These are phyloP conservation scores for Diatrype stigma DNA, from an alignment of 2,329 filamentous ascomycete genomes.

Conservation along the genomic window DNA sequence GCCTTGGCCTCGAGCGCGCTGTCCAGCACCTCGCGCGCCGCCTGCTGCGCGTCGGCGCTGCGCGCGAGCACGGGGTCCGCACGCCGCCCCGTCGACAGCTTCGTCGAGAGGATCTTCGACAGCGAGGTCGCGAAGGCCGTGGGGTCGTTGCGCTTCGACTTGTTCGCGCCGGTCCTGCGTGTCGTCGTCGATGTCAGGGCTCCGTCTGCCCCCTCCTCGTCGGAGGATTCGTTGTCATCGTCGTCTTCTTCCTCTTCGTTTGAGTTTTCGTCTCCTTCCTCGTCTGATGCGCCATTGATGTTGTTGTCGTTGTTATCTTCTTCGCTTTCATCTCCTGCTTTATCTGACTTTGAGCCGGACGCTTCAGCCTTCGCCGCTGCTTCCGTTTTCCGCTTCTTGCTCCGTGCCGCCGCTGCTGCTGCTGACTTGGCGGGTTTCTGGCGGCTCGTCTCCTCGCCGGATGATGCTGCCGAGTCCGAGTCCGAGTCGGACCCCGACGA, in stretches of 20 bases:
- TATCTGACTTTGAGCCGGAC: constrained; percentile 18
- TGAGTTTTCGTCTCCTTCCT: constrained; percentile 28
- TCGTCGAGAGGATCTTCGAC: constrained; percentile 86
- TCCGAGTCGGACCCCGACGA: constrained; percentile 31
- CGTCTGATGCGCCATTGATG: constrained; percentile 9
- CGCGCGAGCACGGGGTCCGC: constrained; percentile 88
- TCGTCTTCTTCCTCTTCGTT: constrained; percentile 38
- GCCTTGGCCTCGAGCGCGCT: constrained; percentile 78
- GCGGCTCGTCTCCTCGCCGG: constrained; percentile 22
- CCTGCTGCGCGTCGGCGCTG: constrained; percentile 68
- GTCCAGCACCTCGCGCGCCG: constrained; percentile 69
- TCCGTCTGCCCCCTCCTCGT: constrained; percentile 19
- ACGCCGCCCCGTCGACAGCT: constrained; percentile 76
- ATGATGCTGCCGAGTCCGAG: too few species aligned
- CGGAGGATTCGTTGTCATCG: constrained; percentile 35
- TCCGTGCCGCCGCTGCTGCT: constrained; percentile 11
- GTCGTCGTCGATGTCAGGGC: constrained; percentile 23
- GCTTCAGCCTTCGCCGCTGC: constrained; percentile 17
- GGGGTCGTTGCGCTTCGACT: constrained; percentile 88
- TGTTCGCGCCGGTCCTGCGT: constrained; percentile 32
- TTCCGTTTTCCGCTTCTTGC: constrained; percentile 17
- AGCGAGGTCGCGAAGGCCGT: constrained; percentile 88
- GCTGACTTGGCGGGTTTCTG: constrained; percentile 22
- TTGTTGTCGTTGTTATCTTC: constrained; percentile 25
- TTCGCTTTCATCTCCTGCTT: too few species aligned